Percentiles rank a stretch among this genome's conserved stretches.
Conservation (phyloP, 768 basidiomycete species). For the Auricularia sp. region DNA sequence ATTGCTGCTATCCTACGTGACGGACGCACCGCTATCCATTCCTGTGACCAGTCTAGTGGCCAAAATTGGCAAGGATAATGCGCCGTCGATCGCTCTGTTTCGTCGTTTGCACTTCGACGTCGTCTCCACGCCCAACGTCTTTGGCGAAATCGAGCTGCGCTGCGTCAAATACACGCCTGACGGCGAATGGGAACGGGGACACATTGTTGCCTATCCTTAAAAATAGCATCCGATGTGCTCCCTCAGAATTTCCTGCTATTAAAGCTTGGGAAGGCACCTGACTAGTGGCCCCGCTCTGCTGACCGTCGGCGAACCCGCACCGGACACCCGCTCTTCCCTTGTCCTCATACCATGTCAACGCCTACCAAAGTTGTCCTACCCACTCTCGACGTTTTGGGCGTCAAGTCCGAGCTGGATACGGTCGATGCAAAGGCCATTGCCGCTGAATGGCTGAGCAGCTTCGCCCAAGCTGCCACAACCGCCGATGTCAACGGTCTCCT, state of each 20-base stretch:
- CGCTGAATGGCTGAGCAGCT: conserved; percentile 16
- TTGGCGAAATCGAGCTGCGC: conserved; percentile 78
- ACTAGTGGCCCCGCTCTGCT: background rate
- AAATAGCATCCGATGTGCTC: background rate
- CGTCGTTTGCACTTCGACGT: conserved; percentile 64
- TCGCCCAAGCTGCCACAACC: conserved; percentile 15
- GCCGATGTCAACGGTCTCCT: conserved; percentile 18
- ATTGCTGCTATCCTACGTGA: conserved; percentile 61
- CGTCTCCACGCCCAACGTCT: conserved; percentile 61
- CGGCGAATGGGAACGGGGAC: background rate
- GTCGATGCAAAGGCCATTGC: conserved; percentile 21
- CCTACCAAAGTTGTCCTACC: background rate
- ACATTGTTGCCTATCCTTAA: background rate
- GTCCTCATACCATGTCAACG: background rate
- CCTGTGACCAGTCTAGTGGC: conserved; percentile 47
- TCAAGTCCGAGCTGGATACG: background rate
- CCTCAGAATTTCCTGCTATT: no score
- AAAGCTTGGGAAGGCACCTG: background rate
- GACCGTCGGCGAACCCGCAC: background rate
- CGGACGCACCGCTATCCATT: conserved; percentile 33
- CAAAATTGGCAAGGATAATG: conserved; percentile 62
- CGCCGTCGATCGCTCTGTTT: conserved; percentile 63
- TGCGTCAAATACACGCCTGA: background rate
- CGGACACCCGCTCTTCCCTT: background rate
- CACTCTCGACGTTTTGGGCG: background rate